phyloP scores from a whole-genome alignment of 352 stramenopile species.

The Phytopythium cucurbitacearum region DNA sequence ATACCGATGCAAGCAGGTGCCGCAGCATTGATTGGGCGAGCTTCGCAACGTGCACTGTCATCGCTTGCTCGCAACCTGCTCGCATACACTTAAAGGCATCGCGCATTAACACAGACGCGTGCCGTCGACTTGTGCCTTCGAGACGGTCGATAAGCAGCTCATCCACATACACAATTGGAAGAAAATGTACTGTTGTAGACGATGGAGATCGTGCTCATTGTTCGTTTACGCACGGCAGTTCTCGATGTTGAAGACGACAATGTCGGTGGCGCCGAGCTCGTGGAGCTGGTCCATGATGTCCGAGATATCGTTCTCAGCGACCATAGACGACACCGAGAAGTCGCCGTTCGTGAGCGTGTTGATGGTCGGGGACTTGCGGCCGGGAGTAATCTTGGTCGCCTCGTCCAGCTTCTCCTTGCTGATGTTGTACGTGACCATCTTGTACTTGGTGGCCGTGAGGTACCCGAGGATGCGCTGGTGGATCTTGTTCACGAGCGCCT shows the following conservation, averaged over 20 bases:
- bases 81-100: no score
- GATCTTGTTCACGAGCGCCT: slow-evolving; percentile 77
- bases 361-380: slow-evolving; percentile 92
- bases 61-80: no score
- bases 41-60: no score
- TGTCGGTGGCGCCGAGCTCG: slow-evolving; percentile 94
- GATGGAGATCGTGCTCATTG: no score
- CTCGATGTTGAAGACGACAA: slow-evolving; percentile 94
- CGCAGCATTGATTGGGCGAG: no score
- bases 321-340: slow-evolving; percentile 90
- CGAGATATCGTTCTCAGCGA: slow-evolving; percentile 87
- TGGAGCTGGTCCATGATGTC: slow-evolving; percentile 96
- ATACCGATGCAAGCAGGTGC: no score
- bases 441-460: slow-evolving; percentile 96
- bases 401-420: slow-evolving; percentile 81
- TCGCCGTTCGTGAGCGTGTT: slow-evolving; percentile 87
- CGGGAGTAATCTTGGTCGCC: slow-evolving; percentile 90
- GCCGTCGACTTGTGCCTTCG: no score
- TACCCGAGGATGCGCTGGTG: slow-evolving; percentile 95
- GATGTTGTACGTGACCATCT: slow-evolving; percentile 99
- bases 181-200: no score
- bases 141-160: no score
- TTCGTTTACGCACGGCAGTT: slow-evolving; percentile 87
- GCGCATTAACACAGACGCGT: no score
- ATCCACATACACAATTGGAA: no score